Evolutionary conservation across 2,329 filamentous ascomycete genomes (phyloP).

Genomic region (Ophiostoma triangulosporum): DNA sequence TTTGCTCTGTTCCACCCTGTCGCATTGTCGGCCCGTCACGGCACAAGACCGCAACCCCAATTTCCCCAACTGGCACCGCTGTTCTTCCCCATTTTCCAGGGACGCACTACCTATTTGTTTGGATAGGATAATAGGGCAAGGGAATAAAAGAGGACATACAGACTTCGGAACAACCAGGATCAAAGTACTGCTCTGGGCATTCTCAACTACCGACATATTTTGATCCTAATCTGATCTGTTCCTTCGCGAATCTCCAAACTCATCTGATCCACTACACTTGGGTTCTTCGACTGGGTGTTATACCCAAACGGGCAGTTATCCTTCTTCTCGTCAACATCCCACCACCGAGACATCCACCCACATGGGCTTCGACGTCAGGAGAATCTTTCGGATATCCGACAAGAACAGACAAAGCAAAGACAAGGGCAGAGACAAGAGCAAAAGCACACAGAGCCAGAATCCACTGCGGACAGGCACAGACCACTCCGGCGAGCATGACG

Average conservation of each 20-base stretch:
- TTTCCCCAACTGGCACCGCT: not conserved
- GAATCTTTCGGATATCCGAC: constrained; percentile 10
- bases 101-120: not conserved
- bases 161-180: not conserved
- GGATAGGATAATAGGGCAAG: not conserved
- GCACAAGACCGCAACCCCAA: not conserved
- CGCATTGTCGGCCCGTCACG: not conserved
- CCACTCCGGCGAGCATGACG: constrained; percentile 7
- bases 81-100: not conserved
- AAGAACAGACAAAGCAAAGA: constrained; percentile 3
- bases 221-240: not conserved
- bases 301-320: not conserved
- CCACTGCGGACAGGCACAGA: constrained; percentile 7
- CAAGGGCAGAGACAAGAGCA: not conserved
- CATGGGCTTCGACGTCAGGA: constrained; percentile 13
- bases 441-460: not conserved
- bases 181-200: not conserved
- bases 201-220: not conserved
- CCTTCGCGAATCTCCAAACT: not conserved
- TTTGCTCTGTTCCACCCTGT: not conserved
- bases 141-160: not conserved
- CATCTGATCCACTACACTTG: not conserved
- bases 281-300: not conserved
- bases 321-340: not conserved
- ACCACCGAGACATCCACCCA: not conserved